Percentiles rank a stretch among this genome's conserved stretches.
Conservation (phyloP, 257 asterid species). For the Nicotiana undulata region DNA sequence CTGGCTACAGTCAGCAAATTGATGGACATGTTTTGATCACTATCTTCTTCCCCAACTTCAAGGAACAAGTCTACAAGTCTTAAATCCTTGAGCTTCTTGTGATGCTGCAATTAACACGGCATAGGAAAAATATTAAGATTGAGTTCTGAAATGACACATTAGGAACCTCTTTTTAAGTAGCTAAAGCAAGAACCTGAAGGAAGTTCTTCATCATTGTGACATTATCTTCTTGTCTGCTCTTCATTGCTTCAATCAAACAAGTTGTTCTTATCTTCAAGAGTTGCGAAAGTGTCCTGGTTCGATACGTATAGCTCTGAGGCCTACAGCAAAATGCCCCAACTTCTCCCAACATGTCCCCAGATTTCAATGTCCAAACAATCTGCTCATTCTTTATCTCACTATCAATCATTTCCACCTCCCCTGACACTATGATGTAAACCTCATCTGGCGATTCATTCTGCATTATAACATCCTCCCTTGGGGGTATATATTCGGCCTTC, state of each 20-base stretch:
- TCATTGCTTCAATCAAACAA: conserved; percentile 48
- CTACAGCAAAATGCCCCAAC: conserved; percentile 70
- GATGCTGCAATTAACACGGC: conserved; percentile 42
- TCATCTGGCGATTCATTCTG: conserved; percentile 81
- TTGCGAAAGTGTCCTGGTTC: conserved; percentile 82
- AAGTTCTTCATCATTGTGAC: conserved; percentile 67
- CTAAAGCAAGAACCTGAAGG: conserved; percentile 40
- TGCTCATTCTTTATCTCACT: conserved; percentile 52
- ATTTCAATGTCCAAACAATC: conserved; percentile 39
- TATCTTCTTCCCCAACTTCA: conserved; percentile 56
- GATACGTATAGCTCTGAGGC: conserved; percentile 68
- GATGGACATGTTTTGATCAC: conserved; percentile 49
- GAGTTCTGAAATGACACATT: background rate
- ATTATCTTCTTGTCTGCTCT: conserved; percentile 58
- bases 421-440: conserved; percentile 76
- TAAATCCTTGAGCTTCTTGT: conserved; percentile 65
- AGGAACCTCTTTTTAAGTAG: background rate
- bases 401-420: conserved; percentile 80
- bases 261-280: conserved; percentile 66
- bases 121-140: background rate
- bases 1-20: conserved; percentile 67
- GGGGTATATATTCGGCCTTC: conserved; percentile 86
- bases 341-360: conserved; percentile 81
- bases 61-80: conserved; percentile 48
- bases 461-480: conserved; percentile 81